Conservation (phyloP, 108 stramenopile species). For the Pseudonitzschia delicatissima region DNA sequence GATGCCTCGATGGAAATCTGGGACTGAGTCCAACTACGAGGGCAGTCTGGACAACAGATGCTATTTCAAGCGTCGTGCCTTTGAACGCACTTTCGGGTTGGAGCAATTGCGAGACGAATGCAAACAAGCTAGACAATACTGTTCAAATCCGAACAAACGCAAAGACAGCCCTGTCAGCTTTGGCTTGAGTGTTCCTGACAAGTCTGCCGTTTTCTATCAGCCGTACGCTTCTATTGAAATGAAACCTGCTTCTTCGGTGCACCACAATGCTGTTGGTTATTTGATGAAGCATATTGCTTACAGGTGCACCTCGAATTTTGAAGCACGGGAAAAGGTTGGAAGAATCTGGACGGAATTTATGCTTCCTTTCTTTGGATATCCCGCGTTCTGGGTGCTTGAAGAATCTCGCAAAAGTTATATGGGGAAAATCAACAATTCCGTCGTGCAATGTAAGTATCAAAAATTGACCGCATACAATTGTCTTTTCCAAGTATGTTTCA, state of each 20-base stretch:
- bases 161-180: constrained; percentile 40
- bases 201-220: constrained; percentile 53
- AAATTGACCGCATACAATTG: constrained; percentile 2
- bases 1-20: constrained; percentile 57
- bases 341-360: constrained; percentile 78
- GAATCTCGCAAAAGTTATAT: constrained; percentile 37
- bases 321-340: constrained; percentile 43
- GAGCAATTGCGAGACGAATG: constrained; percentile 68
- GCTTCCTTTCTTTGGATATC: constrained; percentile 69
- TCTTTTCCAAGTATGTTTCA: neutral
- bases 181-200: constrained; percentile 40
- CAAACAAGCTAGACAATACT: constrained; percentile 47
- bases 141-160: constrained; percentile 44
- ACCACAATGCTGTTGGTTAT: constrained; percentile 51
- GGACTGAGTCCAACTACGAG: constrained; percentile 56
- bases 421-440: constrained; percentile 24
- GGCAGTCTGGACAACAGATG: constrained; percentile 66
- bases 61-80: constrained; percentile 49
- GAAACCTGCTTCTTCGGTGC: constrained; percentile 41
- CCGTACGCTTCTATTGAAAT: constrained; percentile 53
- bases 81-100: constrained; percentile 55
- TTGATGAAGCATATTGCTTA: constrained; percentile 31
- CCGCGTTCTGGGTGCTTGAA: constrained; percentile 46
- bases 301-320: constrained; percentile 3
- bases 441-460: constrained; percentile 55